A percentile compares a stretch with the other conserved stretches of the same genome.
phyloP scores from a whole-genome alignment of 805 yeast genomes.

The Ogataea salicorniae region DNA sequence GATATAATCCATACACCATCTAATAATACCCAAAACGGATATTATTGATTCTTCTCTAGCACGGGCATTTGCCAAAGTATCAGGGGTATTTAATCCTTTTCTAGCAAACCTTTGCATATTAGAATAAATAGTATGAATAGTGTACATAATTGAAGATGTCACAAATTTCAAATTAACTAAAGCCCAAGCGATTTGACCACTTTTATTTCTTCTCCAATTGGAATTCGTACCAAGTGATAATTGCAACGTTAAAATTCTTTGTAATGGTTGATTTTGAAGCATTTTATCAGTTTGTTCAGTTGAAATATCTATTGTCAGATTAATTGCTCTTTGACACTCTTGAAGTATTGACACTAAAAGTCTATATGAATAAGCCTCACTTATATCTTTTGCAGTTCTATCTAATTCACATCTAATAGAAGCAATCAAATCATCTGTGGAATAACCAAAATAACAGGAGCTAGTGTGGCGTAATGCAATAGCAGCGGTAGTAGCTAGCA shows the following conservation, averaged over 20 bases:
- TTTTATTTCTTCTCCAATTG: slow-evolving; percentile 35
- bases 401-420: slow-evolving; percentile 47
- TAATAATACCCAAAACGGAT: slow-evolving; percentile 66
- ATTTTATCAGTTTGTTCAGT: slow-evolving; percentile 74
- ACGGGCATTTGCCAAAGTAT: slow-evolving; percentile 34
- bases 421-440: slow-evolving; percentile 65
- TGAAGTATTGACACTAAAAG: slow-evolving; percentile 42
- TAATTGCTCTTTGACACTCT: slow-evolving; percentile 73
- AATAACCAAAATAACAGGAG: slow-evolving; percentile 61
- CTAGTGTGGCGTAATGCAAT: slow-evolving; percentile 64
- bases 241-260: slow-evolving; percentile 65
- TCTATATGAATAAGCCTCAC: slow-evolving; percentile 26
- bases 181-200: slow-evolving; percentile 52
- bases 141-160: slow-evolving; percentile 64
- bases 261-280: slow-evolving; percentile 72
- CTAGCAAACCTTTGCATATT: slow-evolving; percentile 58
- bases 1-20: slow-evolving; percentile 82
- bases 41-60: slow-evolving; percentile 60
- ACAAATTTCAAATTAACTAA: slow-evolving; percentile 64
- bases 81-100: slow-evolving; percentile 46
- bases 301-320: slow-evolving; percentile 62
- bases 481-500: slow-evolving; percentile 47
- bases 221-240: slow-evolving; percentile 51
- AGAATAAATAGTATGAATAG: slow-evolving; percentile 54
- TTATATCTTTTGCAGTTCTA: slow-evolving; percentile 17